A percentile compares a stretch with the other conserved stretches of the same genome.
These are phyloP conservation scores for Myxozyma kluyveri DNA, from an alignment of 805 yeast species.

Conservation along the genomic window DNA sequence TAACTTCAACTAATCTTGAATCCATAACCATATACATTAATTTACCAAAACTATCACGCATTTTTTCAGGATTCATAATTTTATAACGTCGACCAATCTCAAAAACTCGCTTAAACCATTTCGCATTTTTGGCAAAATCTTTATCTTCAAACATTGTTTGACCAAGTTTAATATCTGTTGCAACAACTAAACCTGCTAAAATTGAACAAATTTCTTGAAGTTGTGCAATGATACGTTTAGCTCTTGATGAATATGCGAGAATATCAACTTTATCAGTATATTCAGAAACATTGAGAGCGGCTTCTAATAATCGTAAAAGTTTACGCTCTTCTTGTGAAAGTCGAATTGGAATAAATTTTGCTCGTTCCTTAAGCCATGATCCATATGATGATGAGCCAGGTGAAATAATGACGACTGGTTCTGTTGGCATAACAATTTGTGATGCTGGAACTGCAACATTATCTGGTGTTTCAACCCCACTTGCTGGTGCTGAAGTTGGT, in stretches of 20 bases:
- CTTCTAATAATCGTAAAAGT: constrained; percentile 58
- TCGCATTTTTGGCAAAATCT: constrained; percentile 65
- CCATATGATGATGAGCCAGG: constrained; percentile 28
- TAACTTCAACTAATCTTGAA: constrained; percentile 68
- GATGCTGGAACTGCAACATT: constrained; percentile 5
- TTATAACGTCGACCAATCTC: constrained; percentile 80
- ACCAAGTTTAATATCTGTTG: constrained; percentile 71
- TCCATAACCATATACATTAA: constrained; percentile 84
- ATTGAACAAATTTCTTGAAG: constrained; percentile 75
- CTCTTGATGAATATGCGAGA: constrained; percentile 60
- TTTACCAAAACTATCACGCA: constrained; percentile 77
- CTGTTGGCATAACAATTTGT: constrained; percentile 9
- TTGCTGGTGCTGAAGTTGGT: background rate
- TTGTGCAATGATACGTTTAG: constrained; percentile 69
- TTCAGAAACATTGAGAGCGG: constrained; percentile 74
- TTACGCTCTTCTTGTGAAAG: constrained; percentile 67
- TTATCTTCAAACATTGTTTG: constrained; percentile 61
- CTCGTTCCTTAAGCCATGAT: constrained; percentile 24
- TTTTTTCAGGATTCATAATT: constrained; percentile 78
- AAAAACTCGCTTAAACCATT: constrained; percentile 68
- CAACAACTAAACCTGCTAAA: constrained; percentile 72
- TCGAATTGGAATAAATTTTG: constrained; percentile 65
- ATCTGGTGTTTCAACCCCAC: constrained; percentile 21
- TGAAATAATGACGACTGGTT: constrained; percentile 27
- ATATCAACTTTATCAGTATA: constrained; percentile 79